These are phyloP conservation scores for Paecilomyces variotii DNA, from an alignment of 2,329 filamentous ascomycete species.

Conservation along the genomic window DNA sequence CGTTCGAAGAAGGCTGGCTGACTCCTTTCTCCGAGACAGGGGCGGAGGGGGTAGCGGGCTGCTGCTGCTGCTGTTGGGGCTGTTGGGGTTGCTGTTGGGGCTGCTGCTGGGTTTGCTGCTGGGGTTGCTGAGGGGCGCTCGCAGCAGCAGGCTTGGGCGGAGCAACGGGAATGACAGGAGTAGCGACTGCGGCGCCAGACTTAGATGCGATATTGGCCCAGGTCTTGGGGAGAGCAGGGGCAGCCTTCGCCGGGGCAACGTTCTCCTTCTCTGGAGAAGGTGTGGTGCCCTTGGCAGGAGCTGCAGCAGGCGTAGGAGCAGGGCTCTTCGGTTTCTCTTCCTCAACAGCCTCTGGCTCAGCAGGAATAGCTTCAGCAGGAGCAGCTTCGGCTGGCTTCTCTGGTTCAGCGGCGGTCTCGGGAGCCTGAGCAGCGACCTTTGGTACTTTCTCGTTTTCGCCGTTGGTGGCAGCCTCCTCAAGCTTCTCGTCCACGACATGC, in stretches of 20 bases:
- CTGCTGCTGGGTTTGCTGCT: conserved; percentile 19
- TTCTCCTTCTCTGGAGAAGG: conserved; percentile 46
- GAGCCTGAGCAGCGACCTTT: conserved; percentile 28
- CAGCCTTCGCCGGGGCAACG: conserved; percentile 41
- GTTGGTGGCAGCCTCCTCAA: conserved; percentile 55
- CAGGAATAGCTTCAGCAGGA: conserved; percentile 23
- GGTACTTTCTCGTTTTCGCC: conserved; percentile 29
- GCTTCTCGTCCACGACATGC: conserved; percentile 62
- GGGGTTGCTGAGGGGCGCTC: conserved; percentile 22
- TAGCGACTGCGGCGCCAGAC: conserved; percentile 29
- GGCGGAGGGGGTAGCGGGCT: conserved; percentile 31
- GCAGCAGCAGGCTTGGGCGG: conserved; percentile 26
- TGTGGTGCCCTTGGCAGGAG: conserved; percentile 37
- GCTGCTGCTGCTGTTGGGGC: conserved; percentile 20
- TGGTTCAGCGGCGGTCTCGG: conserved; percentile 15
- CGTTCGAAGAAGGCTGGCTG: conserved; percentile 72
- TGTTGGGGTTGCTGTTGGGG: conserved; percentile 9
- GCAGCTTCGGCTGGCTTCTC: conserved; percentile 13
- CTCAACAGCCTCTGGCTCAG: conserved; percentile 34
- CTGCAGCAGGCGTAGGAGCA: conserved; percentile 49
- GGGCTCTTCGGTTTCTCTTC: conserved; percentile 59
- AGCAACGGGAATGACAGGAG: conserved; percentile 24
- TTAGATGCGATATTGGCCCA: conserved; percentile 55
- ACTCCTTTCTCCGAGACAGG: conserved; percentile 46
- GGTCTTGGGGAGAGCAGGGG: conserved; percentile 51